A percentile compares a stretch with the other conserved stretches of the same genome.
These are phyloP conservation scores for Podochytrium sp. DNA, from an alignment of 192 early-diverging fungal species.

Conservation along the genomic window DNA sequence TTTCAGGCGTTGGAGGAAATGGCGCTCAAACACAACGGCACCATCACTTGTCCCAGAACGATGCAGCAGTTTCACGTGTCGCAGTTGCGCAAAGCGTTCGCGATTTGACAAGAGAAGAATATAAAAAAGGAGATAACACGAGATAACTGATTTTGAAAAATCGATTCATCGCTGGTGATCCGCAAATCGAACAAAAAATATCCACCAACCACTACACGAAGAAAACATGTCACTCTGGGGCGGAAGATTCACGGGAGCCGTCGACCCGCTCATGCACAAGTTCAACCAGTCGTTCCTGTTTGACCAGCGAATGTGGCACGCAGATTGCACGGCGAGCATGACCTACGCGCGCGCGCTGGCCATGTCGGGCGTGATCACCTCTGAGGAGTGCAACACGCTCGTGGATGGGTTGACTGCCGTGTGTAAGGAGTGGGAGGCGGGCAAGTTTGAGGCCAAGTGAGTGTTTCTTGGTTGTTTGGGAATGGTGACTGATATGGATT, in stretches of 20 bases:
- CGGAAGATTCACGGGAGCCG: constrained; percentile 84
- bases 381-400: constrained; percentile 72
- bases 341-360: constrained; percentile 86
- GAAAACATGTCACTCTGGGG: constrained; percentile 68
- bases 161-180: no score
- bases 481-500: neutral
- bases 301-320: constrained; percentile 90
- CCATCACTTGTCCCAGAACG: constrained; percentile 43
- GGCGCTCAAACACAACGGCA: constrained; percentile 39
- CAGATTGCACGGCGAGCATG: constrained; percentile 85
- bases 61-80: constrained; percentile 32
- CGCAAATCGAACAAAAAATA: neutral
- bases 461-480: neutral
- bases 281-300: constrained; percentile 97
- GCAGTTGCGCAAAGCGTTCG: constrained; percentile 46
- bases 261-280: constrained; percentile 94
- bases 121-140: no score
- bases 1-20: constrained; percentile 48
- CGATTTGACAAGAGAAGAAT: constrained; percentile 14
- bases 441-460: constrained; percentile 57
- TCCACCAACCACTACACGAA: constrained; percentile 52
- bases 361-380: constrained; percentile 74
- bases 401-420: constrained; percentile 78
- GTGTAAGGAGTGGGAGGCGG: constrained; percentile 78
- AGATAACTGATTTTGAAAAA: no score